Percentiles rank a stretch among this genome's conserved stretches.
phyloP scores from a whole-genome alignment of 257 asterid genomes.

The Solanum virginianum region DNA sequence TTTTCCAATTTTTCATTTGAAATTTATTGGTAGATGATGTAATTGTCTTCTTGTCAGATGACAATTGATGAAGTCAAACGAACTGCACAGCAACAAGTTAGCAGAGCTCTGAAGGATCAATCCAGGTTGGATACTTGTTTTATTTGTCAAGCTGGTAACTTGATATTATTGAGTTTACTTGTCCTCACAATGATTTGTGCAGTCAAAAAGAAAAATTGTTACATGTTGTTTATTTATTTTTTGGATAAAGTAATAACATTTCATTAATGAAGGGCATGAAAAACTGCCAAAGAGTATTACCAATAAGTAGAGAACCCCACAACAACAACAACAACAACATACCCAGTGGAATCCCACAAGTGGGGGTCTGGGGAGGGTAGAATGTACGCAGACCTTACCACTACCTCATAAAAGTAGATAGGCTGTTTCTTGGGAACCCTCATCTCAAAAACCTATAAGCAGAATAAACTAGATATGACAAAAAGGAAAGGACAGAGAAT shows the following conservation, averaged over 20 bases:
- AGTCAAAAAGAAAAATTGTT: background rate
- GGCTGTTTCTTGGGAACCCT: no score
- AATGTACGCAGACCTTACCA: no score
- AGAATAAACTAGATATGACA: no score
- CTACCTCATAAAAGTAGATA: no score
- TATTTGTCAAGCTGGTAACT: background rate
- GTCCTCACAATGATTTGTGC: background rate
- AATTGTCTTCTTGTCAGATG: constrained; percentile 33
- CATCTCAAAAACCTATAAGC: no score
- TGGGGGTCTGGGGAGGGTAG: no score
- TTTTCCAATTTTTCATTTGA: background rate
- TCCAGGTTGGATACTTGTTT: constrained; percentile 43
- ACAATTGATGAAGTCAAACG: constrained; percentile 94
- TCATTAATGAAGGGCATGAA: background rate
- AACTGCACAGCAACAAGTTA: constrained; percentile 81
- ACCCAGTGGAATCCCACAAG: no score
- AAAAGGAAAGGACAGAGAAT: no score
- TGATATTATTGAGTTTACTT: background rate
- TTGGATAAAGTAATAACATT: background rate
- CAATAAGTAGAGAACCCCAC: background rate
- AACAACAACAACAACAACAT: no score
- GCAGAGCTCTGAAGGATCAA: constrained; percentile 70
- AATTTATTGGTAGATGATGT: constrained; percentile 2
- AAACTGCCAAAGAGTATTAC: background rate
- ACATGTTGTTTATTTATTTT: background rate